Conservation (phyloP, 179 eudicot species). For the Vitellaria paradoxa region DNA sequence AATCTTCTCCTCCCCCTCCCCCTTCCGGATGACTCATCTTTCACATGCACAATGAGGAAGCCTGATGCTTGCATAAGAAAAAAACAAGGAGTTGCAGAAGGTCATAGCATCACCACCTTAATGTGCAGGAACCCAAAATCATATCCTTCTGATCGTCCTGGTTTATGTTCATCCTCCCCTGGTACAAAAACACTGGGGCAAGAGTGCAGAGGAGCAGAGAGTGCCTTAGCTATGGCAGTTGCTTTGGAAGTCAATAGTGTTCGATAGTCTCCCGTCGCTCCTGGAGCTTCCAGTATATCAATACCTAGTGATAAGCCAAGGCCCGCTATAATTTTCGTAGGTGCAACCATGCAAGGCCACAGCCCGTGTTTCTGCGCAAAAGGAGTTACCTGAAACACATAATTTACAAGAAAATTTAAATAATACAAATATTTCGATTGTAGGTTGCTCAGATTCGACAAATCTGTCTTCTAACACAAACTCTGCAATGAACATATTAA, state of each 20-base stretch:
- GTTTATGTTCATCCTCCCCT: slow-evolving; percentile 84
- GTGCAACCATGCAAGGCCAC: slow-evolving; percentile 98
- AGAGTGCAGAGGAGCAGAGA: slow-evolving; percentile 70
- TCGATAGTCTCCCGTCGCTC: slow-evolving; percentile 96
- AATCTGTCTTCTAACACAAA: slow-evolving; percentile 1
- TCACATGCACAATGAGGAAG: background rate
- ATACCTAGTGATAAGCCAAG: slow-evolving; percentile 93
- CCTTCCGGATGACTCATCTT: background rate
- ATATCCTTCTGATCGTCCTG: slow-evolving; percentile 78
- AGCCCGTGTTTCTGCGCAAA: slow-evolving; percentile 75
- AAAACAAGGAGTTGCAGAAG: background rate
- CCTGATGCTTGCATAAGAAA: background rate
- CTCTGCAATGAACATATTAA: background rate
- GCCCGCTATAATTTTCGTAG: slow-evolving; percentile 96
- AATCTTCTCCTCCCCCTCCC: background rate
- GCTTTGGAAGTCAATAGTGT: slow-evolving; percentile 88
- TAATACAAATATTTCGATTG: background rate
- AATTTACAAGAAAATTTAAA: background rate
- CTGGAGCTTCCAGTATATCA: slow-evolving; percentile 97
- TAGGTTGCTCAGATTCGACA: background rate
- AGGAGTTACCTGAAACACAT: slow-evolving; percentile 60
- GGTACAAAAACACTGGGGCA: slow-evolving; percentile 85
- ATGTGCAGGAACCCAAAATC: slow-evolving; percentile 98
- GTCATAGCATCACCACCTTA: slow-evolving; percentile 47
- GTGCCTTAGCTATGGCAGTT: slow-evolving; percentile 83